Conservation (phyloP, 2,329 filamentous ascomycete genomes). For the Fusarium solani-melongenae region DNA sequence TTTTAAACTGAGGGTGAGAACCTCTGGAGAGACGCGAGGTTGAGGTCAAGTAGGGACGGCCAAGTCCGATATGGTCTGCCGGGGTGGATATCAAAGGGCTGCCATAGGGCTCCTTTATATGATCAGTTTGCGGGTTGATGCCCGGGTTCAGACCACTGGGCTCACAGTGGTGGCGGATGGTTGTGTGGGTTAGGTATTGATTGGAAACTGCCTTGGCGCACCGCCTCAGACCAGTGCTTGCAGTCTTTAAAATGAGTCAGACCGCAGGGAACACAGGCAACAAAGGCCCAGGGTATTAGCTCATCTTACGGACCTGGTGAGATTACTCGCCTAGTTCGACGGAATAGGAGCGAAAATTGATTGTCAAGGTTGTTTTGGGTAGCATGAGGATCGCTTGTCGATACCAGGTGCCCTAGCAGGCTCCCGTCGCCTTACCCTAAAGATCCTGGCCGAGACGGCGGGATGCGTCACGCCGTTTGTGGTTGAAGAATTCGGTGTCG, state of each 20-base stretch:
- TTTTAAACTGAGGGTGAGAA: neutral
- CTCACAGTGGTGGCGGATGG: constrained; percentile 21
- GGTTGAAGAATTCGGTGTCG: neutral
- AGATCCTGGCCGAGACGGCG: neutral
- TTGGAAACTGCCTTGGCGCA: constrained; percentile 42
- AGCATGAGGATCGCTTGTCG: neutral
- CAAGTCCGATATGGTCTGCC: neutral
- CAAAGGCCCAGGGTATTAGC: neutral
- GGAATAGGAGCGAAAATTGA: neutral
- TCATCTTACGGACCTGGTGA: neutral
- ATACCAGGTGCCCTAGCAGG: neutral
- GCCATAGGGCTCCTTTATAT: constrained; percentile 18
- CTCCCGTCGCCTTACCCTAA: constrained; percentile 23
- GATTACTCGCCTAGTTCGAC: neutral
- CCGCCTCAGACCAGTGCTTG: constrained; percentile 34
- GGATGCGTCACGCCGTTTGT: constrained; percentile 19
- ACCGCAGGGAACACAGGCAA: constrained; percentile 11
- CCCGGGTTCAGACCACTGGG: neutral
- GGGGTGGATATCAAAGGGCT: neutral
- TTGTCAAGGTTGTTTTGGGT: neutral
- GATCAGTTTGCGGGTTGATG: neutral
- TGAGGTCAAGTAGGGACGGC: neutral
- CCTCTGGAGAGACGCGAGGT: neutral
- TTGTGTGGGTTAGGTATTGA: constrained; percentile 18
- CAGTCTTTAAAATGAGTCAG: constrained; percentile 34